A percentile compares a stretch with the other conserved stretches of the same genome.
phyloP scores from a whole-genome alignment of 2,329 filamentous ascomycete genomes.

The Chaetothyriales sp. region DNA sequence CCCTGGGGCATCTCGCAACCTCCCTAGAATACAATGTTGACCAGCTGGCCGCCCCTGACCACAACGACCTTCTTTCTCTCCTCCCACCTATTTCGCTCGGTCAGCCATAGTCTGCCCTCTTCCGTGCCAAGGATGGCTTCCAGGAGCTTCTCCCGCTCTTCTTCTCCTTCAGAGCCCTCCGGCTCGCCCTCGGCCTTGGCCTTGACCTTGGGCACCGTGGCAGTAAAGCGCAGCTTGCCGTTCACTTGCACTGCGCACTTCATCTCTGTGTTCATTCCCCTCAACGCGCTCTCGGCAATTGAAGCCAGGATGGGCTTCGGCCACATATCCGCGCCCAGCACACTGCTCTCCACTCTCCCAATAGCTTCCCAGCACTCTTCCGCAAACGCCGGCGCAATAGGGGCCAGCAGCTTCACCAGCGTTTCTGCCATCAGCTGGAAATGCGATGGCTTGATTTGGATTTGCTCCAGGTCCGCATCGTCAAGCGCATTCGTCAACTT shows the following conservation, averaged over 20 bases:
- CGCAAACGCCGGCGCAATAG: slow-evolving; percentile 64
- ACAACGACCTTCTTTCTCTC: slow-evolving; percentile 53
- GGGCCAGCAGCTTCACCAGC: slow-evolving; percentile 61
- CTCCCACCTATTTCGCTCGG: slow-evolving; percentile 35
- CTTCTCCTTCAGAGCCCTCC: slow-evolving; percentile 15
- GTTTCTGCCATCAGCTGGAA: slow-evolving; percentile 31
- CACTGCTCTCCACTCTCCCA: slow-evolving; percentile 28
- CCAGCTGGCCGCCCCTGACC: slow-evolving; percentile 51
- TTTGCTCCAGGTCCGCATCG: slow-evolving; percentile 2
- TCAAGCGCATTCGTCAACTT: slow-evolving; percentile 57
- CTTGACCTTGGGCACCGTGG: slow-evolving; percentile 40
- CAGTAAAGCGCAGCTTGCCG: slow-evolving; percentile 58
- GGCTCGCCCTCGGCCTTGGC: not conserved
- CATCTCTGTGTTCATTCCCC: slow-evolving; percentile 37
- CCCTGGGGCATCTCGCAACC: not conserved
- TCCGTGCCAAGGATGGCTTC: slow-evolving; percentile 47
- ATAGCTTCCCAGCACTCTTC: slow-evolving; percentile 65
- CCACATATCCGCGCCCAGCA: slow-evolving; percentile 41
- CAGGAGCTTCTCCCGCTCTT: slow-evolving; percentile 32
- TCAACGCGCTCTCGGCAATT: slow-evolving; percentile 30
- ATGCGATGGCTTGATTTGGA: slow-evolving; percentile 2
- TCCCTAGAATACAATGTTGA: slow-evolving; percentile 55
- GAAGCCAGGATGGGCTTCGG: slow-evolving; percentile 35
- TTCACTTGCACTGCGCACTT: slow-evolving; percentile 62
- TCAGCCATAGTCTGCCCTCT: slow-evolving; percentile 46